phyloP scores from a whole-genome alignment of 2,329 filamentous ascomycete genomes.

The Hypoxylon sp. region DNA sequence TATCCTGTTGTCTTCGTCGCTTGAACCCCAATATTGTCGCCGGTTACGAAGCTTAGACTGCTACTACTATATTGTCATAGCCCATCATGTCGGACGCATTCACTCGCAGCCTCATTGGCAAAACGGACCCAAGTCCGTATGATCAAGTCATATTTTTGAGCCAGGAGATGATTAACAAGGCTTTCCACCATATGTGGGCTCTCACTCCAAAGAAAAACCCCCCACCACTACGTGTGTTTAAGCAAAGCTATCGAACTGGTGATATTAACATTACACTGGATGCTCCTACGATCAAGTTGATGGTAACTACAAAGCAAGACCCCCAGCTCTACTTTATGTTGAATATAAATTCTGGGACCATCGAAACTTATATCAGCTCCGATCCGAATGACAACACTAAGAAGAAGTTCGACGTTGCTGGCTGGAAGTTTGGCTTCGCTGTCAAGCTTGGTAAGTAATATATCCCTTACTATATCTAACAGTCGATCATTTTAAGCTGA shows the following conservation, averaged over 20 bases:
- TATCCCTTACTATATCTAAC: background rate
- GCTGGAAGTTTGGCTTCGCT: conserved; percentile 2
- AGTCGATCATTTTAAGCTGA: background rate
- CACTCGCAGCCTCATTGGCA: background rate
- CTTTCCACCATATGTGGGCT: conserved; percentile 5
- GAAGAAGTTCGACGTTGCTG: background rate
- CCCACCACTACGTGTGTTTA: background rate
- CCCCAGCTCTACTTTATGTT: conserved; percentile 2
- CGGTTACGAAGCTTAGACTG: background rate
- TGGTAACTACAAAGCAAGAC: background rate
- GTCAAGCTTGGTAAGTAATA: background rate
- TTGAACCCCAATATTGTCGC: background rate
- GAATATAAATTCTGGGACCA: background rate
- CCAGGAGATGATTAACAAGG: conserved; percentile 2
- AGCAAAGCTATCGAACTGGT: background rate
- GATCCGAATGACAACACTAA: background rate
- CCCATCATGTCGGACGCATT: conserved; percentile 2
- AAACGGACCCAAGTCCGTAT: background rate
- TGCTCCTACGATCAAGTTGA: background rate
- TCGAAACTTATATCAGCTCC: background rate
- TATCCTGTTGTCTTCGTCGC: background rate
- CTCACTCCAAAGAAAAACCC: background rate
- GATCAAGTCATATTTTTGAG: conserved; percentile 1
- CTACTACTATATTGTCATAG: background rate
- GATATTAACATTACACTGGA: background rate